Conservation (phyloP, 1,284 basidiomycete genomes). For the Lentinus polychrous region DNA sequence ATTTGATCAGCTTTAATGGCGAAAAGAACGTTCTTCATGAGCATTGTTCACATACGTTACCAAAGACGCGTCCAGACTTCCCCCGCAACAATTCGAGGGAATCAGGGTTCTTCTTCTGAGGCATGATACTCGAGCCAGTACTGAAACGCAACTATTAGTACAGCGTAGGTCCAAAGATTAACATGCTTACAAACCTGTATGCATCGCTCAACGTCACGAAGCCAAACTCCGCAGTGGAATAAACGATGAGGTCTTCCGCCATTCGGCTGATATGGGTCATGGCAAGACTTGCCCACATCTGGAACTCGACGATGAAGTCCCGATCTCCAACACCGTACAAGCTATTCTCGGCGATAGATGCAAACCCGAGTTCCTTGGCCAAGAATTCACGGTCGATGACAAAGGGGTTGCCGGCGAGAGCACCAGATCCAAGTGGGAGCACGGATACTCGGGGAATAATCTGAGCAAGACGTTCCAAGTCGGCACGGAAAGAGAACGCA, state of each 20-base stretch:
- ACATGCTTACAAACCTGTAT: slow-evolving; percentile 60
- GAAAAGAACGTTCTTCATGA: too few relatives aligned
- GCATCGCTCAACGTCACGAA: slow-evolving; percentile 94
- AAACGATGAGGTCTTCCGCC: slow-evolving; percentile 95
- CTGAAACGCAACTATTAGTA: slow-evolving; percentile 30
- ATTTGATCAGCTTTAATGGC: background rate
- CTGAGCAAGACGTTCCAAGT: slow-evolving; percentile 83
- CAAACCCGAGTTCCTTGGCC: slow-evolving; percentile 79
- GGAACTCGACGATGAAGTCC: slow-evolving; percentile 94
- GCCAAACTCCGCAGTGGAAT: slow-evolving; percentile 95
- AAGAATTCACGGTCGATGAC: slow-evolving; percentile 86
- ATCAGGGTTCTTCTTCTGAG: slow-evolving; percentile 99
- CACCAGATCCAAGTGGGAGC: slow-evolving; percentile 89
- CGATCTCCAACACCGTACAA: slow-evolving; percentile 94
- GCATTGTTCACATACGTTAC: slow-evolving; percentile 57
- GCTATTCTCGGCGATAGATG: slow-evolving; percentile 84
- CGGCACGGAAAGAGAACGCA: slow-evolving; percentile 85
- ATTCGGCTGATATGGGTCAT: slow-evolving; percentile 93
- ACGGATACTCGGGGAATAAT: slow-evolving; percentile 86
- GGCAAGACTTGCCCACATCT: slow-evolving; percentile 92
- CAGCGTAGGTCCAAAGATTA: background rate
- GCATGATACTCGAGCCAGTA: slow-evolving; percentile 99
- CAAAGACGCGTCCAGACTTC: slow-evolving; percentile 92
- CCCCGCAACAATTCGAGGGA: slow-evolving; percentile 92
- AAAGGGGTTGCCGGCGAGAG: slow-evolving; percentile 96